Percentiles rank a stretch among this genome's conserved stretches.
phyloP scores from a whole-genome alignment of 2,329 filamentous ascomycete species.

The Talaromyces piceae region DNA sequence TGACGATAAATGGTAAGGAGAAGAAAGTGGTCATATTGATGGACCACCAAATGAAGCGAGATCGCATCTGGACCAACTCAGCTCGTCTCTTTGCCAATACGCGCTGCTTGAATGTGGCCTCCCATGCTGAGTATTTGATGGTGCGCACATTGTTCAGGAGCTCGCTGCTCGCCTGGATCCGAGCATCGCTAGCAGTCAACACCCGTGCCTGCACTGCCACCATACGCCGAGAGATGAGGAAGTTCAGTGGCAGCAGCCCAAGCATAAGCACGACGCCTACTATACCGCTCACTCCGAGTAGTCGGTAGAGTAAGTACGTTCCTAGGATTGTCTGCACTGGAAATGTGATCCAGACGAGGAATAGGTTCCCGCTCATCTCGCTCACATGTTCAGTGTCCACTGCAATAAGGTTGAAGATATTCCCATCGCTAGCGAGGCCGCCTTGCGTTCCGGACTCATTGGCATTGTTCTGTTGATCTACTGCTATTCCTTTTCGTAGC shows the following conservation, averaged over 20 bases:
- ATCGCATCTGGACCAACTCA: not conserved
- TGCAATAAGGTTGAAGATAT: constrained; percentile 3
- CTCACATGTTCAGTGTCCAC: not conserved
- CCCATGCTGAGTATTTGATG: constrained; percentile 5
- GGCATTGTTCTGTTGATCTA: not conserved
- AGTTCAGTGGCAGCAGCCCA: not conserved
- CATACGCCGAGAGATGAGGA: not conserved
- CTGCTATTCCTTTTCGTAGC: not conserved
- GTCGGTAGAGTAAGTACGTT: not conserved
- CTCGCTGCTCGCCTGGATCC: not conserved
- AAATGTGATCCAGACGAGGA: constrained; percentile 1
- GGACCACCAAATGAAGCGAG: constrained; percentile 2
- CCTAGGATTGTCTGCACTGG: not conserved
- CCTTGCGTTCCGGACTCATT: not conserved
- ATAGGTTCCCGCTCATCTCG: not conserved
- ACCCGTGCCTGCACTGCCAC: not conserved
- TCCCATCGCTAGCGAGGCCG: not conserved
- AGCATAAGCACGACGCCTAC: not conserved
- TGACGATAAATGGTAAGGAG: constrained; percentile 1
- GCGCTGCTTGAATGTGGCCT: not conserved
- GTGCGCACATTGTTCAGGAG: not conserved
- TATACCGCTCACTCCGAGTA: constrained; percentile 1
- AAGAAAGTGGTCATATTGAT: not conserved
- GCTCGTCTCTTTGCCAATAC: not conserved
- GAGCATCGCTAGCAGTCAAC: not conserved